Conservation (phyloP, 2,329 filamentous ascomycete genomes). For the Botrytis deweyae region DNA sequence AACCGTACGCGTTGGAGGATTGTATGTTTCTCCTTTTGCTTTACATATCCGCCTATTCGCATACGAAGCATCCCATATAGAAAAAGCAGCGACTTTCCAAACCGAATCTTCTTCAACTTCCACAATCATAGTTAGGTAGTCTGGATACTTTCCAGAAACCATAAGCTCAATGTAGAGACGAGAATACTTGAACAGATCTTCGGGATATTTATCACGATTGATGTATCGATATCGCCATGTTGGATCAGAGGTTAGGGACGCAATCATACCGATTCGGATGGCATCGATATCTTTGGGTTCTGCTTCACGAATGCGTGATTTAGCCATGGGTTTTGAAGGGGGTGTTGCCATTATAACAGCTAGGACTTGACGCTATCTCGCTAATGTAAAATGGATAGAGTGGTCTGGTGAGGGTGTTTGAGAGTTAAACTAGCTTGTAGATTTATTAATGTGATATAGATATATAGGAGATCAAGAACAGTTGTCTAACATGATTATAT, state of each 20-base stretch:
- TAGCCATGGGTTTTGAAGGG: not conserved
- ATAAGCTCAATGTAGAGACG: not conserved
- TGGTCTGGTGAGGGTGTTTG: not conserved
- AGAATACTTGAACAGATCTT: not conserved
- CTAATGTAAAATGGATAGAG: not conserved
- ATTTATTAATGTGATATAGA: not conserved
- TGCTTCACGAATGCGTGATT: constrained; percentile 13
- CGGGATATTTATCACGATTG: constrained; percentile 6
- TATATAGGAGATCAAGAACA: not conserved
- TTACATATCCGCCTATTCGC: not conserved
- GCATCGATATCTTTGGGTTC: not conserved
- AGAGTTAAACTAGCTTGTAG: not conserved
- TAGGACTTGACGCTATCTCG: not conserved
- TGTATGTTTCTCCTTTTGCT: not conserved
- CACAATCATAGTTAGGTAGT: not conserved
- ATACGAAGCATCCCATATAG: constrained; percentile 10
- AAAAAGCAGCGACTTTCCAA: not conserved
- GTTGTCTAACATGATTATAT: not conserved
- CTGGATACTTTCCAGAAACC: not conserved
- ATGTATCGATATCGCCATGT: not conserved
- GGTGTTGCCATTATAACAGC: not conserved
- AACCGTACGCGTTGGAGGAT: not conserved
- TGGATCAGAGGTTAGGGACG: not conserved
- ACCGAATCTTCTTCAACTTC: not conserved
- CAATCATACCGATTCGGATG: not conserved